Base-by-base conservation (phyloP, 306 rosid species). In the Dryas octopetala region DNA sequence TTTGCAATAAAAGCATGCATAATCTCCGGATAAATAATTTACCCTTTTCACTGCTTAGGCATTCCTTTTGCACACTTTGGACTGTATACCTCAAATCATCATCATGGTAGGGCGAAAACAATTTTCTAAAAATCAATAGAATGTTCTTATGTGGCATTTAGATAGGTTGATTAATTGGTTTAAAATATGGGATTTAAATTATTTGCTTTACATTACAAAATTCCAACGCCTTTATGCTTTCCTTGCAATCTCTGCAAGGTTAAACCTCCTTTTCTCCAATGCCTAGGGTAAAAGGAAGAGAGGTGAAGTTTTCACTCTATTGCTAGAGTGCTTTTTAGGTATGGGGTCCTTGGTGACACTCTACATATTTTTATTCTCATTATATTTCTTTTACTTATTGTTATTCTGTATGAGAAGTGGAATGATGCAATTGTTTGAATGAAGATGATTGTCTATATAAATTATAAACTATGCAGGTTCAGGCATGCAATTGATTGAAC, bases 251-350 rank as follows among this genome's bases (percentile, higher is more conserved):
- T 66, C 19, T 74, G 52, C 49, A 53, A 74, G 54, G 74, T 76
- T 66, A 74, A 32, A 82, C 64, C 19, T 79, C 41, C 67, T 78
- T 82, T 80, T 77, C 78, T 73, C 64, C 66, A 77, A 66, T 73
- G 84, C 73, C 79, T 73, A 28, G 79, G 63, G 65, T 54, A 77
- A 50, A 65, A 75, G 75, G 51, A 68, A 77, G 74, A 70, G 38
- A 66, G 50, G 73, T 58, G 82, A 69, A 66, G 66, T 68, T 81
- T 74, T 81, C 82, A 51, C 50, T 23, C 53, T 69, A 74, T 63
- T n/a, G 69, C 55, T 72, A 55, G 70, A 76, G 83, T 79, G 82
- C 81, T 77, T 88, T 84, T 73, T 15, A 74, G 81, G 77, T 41
- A 81, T 8, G 67, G 66, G 70, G 82, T 71, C 38, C 38, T 75